A percentile compares a stretch with the other conserved stretches of the same genome.
Evolutionary conservation across 805 yeast species (phyloP).

Genomic region (Candida mattraensis): DNA sequence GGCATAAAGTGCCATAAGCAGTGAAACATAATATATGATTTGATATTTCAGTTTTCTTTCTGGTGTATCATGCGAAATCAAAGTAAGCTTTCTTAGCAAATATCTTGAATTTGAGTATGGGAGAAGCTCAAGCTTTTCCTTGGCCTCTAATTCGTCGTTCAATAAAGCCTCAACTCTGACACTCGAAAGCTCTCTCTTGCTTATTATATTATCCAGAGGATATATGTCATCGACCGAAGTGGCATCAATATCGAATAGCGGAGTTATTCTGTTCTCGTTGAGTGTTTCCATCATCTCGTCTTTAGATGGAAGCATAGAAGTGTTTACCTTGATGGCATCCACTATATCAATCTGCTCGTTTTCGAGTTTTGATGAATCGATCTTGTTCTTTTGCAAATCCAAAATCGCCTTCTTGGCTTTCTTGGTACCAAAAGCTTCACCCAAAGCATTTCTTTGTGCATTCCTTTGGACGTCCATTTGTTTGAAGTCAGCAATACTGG

Average conservation of each 20-base stretch:
- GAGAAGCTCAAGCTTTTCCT: conserved; percentile 53
- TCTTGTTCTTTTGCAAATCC: conserved; percentile 76
- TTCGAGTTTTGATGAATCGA: conserved; percentile 80
- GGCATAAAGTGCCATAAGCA: conserved; percentile 76
- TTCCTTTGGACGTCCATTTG: conserved; percentile 50
- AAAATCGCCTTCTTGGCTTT: conserved; percentile 89
- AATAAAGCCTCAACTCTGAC: conserved; percentile 65
- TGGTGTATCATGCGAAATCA: conserved; percentile 28
- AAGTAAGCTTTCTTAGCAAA: conserved; percentile 47
- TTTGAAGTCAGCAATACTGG: conserved; percentile 61
- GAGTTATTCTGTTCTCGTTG: conserved; percentile 78
- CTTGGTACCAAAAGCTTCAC: conserved; percentile 96
- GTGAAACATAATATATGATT: conserved; percentile 75
- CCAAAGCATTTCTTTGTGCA: conserved; percentile 77
- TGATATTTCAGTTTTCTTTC: conserved; percentile 59
- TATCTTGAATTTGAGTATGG: conserved; percentile 62
- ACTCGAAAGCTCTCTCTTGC: conserved; percentile 58
- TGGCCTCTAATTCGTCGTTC: conserved; percentile 47
- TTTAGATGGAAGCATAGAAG: conserved; percentile 72
- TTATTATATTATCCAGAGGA: conserved; percentile 69
- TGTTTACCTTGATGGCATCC: conserved; percentile 70
- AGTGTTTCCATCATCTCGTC: conserved; percentile 57
- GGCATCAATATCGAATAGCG: conserved; percentile 74
- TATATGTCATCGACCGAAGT: conserved; percentile 80
- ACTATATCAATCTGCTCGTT: conserved; percentile 73